A percentile compares a stretch with the other conserved stretches of the same genome.
Conservation (phyloP, 148 eudicot genomes). For the Persicaria maculosa region DNA sequence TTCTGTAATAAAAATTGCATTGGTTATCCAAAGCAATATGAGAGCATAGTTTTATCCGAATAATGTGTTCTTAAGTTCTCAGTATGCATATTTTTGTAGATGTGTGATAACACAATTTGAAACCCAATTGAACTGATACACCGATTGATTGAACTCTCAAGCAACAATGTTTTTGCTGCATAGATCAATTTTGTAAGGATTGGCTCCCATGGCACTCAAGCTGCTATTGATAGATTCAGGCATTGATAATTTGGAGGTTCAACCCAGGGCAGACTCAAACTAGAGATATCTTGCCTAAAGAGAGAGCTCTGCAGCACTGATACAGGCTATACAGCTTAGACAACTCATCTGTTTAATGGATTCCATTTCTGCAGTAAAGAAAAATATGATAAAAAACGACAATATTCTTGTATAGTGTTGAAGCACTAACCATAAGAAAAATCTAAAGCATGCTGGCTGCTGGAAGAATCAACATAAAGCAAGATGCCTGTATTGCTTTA, state of each 20-base stretch:
- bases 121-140: neutral
- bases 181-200: neutral
- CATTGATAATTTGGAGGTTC: neutral
- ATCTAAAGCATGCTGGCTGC: neutral
- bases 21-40: neutral
- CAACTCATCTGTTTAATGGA: neutral
- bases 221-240: neutral
- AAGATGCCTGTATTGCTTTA: slow-evolving; percentile 13
- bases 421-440: slow-evolving; percentile 2
- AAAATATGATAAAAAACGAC: neutral
- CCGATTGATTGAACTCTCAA: neutral
- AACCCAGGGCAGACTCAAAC: neutral
- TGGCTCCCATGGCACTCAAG: neutral
- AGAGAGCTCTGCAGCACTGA: neutral
- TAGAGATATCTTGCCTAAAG: neutral
- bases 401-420: neutral
- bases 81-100: neutral
- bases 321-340: neutral
- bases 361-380: neutral
- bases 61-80: neutral
- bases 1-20: neutral
- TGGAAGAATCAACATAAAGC: too few relatives aligned
- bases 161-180: neutral
- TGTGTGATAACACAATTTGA: neutral
- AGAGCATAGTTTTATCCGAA: neutral